phyloP scores from a whole-genome alignment of 2,329 filamentous ascomycete genomes.

The Ceratocystiopsis sp. region DNA sequence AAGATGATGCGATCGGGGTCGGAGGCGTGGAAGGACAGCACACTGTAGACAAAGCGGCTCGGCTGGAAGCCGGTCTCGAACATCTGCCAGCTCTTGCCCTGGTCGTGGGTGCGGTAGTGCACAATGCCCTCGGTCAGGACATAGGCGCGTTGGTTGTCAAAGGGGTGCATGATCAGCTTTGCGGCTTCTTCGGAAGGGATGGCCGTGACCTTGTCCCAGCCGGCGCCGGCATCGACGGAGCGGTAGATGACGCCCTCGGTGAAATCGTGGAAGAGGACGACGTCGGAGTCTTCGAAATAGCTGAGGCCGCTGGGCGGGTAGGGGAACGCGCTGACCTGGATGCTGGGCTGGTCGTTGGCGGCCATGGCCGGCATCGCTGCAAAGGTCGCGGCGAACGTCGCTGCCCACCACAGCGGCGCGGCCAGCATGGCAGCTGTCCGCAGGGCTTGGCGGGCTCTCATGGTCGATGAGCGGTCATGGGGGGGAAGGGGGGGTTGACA shows the following conservation, averaged over 20 bases:
- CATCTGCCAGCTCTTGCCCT: conserved; percentile 61
- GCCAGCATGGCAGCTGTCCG: conserved; percentile 34
- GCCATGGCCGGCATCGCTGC: conserved; percentile 19
- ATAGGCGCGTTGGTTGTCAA: conserved; percentile 63
- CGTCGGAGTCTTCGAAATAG: conserved; percentile 84
- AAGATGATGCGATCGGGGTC: conserved; percentile 79
- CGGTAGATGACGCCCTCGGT: conserved; percentile 51
- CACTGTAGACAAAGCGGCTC: conserved; percentile 31
- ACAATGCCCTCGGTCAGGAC: conserved; percentile 49
- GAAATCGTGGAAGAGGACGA: conserved; percentile 57
- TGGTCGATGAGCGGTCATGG: conserved; percentile 20
- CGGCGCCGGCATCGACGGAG: conserved; percentile 63
- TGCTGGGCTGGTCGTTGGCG: conserved; percentile 47
- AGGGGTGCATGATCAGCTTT: conserved; percentile 59
- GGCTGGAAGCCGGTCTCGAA: conserved; percentile 49
- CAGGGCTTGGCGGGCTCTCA: conserved; percentile 33
- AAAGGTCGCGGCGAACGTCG: background rate
- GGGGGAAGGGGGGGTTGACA: background rate
- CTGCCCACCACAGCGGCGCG: conserved; percentile 18
- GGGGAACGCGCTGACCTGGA: conserved; percentile 49
- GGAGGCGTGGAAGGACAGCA: conserved; percentile 63
- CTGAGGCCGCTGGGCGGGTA: conserved; percentile 51
- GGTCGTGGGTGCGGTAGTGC: conserved; percentile 74
- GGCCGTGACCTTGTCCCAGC: conserved; percentile 51
- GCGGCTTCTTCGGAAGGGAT: conserved; percentile 46